Conservation (phyloP, 257 asterid genomes). For the Solanum pennellii region DNA sequence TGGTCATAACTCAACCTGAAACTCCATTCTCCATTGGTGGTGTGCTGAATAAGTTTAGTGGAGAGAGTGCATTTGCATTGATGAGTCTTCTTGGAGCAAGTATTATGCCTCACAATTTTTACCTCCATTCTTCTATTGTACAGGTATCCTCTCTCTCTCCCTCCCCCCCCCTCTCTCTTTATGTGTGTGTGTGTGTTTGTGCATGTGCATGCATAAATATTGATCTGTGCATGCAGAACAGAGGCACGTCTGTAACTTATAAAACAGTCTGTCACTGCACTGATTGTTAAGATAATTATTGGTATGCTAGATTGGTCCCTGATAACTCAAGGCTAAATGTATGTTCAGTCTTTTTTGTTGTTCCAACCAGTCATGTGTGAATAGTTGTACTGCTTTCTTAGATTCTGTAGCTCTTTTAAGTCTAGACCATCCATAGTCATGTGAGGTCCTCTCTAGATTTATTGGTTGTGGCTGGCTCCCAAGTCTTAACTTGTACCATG, state of each 20-base stretch:
- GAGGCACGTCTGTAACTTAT: not conserved
- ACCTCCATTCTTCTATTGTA: slow-evolving; percentile 87
- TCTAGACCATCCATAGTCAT: not conserved
- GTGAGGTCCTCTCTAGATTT: not conserved
- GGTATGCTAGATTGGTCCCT: not conserved
- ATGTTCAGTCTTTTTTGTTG: not conserved
- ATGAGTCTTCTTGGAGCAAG: slow-evolving; percentile 96
- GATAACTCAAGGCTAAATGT: not conserved
- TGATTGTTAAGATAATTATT: not conserved
- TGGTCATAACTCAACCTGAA: slow-evolving; percentile 52
- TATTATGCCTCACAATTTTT: slow-evolving; percentile 90
- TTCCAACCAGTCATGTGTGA: not conserved
- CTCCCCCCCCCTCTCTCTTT: not conserved
- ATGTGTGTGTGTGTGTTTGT: not conserved
- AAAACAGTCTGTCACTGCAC: not conserved
- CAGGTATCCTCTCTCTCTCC: slow-evolving; percentile 43
- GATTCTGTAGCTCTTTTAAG: not conserved
- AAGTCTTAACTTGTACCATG: not conserved
- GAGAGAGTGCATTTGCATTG: slow-evolving; percentile 75
- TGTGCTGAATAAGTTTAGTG: slow-evolving; percentile 48
- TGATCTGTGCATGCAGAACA: not conserved
- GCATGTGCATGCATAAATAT: not conserved
- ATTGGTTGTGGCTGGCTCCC: not conserved
- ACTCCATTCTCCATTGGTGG: slow-evolving; percentile 49
- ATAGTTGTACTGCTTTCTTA: not conserved